phyloP scores from a whole-genome alignment of 768 basidiomycete species.

The Mycena filopes region DNA sequence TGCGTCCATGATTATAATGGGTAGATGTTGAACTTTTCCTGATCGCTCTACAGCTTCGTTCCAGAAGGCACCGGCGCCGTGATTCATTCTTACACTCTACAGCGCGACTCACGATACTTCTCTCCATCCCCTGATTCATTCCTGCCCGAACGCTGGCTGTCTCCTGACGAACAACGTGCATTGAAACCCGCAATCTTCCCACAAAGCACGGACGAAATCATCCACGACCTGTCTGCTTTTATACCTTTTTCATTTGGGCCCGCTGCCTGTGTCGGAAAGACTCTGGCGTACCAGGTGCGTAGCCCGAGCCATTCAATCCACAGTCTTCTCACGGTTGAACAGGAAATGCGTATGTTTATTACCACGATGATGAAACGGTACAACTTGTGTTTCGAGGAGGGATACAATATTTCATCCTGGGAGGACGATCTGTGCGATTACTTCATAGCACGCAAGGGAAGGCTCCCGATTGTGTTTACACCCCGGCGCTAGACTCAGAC shows the following conservation, averaged over 20 bases:
- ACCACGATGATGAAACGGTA: slow-evolving; percentile 43
- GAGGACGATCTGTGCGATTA: slow-evolving; percentile 41
- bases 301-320: too few species aligned
- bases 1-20: slow-evolving; percentile 40
- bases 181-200: slow-evolving; percentile 35
- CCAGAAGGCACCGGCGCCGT: slow-evolving; percentile 52
- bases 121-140: slow-evolving; percentile 49
- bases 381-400: slow-evolving; percentile 41
- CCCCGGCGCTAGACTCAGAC: background rate
- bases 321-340: slow-evolving; percentile 1
- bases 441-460: slow-evolving; percentile 44
- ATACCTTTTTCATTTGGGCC: slow-evolving; percentile 57
- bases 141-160: slow-evolving; percentile 52
- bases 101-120: slow-evolving; percentile 51
- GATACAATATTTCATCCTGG: slow-evolving; percentile 39
- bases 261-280: slow-evolving; percentile 59
- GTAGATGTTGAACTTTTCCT: background rate
- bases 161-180: slow-evolving; percentile 30
- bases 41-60: slow-evolving; percentile 43
- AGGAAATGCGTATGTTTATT: slow-evolving; percentile 47
- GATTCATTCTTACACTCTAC: slow-evolving; percentile 50
- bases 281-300: slow-evolving; percentile 40
- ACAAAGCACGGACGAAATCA: slow-evolving; percentile 15
- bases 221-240: slow-evolving; percentile 43
- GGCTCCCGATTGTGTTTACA: slow-evolving; percentile 36